Evolutionary conservation across 352 stramenopile genomes (phyloP), one percentile per base, ranked within the genome.

Genomic region (Phytophthora sp.): DNA sequence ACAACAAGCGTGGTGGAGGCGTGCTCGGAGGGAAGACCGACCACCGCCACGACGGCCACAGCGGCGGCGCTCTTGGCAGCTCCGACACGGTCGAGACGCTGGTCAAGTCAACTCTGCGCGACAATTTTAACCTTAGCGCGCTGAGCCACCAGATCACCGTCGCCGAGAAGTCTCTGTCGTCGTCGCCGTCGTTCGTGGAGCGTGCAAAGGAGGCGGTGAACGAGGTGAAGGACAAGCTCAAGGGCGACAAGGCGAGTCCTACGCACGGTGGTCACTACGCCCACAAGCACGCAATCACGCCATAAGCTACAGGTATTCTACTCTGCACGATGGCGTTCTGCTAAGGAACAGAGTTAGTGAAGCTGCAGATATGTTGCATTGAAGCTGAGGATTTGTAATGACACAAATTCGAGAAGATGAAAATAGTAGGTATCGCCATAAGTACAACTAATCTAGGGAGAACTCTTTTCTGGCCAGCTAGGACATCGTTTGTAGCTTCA

Each of bases 181-280:
- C 54, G 15, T 73, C 58, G 45, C 52, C 52, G 18, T 42, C 38
- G 24, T 60, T 73, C 16, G 46, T 73, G 26, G 44, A 69, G 39
- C 65, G 58, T 21, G 65, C 58, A 23, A 69, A 69, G 38, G 51
- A 73, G 21, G 58, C 56, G 36, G 64, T 72, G 23, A 21, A 57
- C 21, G 57, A 66, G 41, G 64, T 73, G 36, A 63, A 60, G 38
- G 57, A 65, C 11, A 73, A 73, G 41, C 26, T 73, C 35, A 68
- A 54, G 55, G 55, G 63, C 12, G 63, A 61, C 47, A 60, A 66
- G 39, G 23, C 24, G 45, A 66, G 63, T 18, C 30, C 63, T 2
- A 61, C 47, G 23, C 31, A 31, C 9, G 24, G 24, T 3, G n/a
- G 8, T 1, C 47, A 61, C 24, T 35, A 64, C 36, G 45, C 33